Conservation (phyloP, 441 rosid species). For the Manihot esculenta region DNA sequence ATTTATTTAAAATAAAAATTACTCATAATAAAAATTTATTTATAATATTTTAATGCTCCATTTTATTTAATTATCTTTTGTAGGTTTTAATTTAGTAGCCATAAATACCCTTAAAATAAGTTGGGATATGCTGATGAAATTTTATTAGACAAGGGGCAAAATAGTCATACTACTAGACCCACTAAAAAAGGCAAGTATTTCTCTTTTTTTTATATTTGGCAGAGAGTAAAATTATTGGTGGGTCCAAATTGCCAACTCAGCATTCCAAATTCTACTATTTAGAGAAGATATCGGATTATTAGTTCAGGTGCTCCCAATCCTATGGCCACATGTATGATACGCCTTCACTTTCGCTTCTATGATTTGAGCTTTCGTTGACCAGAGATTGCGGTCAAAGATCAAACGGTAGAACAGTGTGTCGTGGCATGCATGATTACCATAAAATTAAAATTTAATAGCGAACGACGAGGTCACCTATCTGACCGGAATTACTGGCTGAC, state of each 20-base stretch:
- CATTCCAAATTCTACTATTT: slow-evolving; percentile 27
- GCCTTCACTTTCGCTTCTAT: slow-evolving; percentile 2
- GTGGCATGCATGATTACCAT: no score
- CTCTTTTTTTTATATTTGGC: neutral
- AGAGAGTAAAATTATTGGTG: slow-evolving; percentile 4
- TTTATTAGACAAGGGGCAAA: neutral
- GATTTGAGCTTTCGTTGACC: slow-evolving; percentile 15
- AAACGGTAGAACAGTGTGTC: neutral
- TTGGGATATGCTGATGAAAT: neutral
- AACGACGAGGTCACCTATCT: no score
- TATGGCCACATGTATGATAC: slow-evolving; percentile 22
- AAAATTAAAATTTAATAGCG: no score
- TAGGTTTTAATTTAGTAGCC: neutral
- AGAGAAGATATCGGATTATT: slow-evolving; percentile 25
- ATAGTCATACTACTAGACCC: slow-evolving; percentile 9
- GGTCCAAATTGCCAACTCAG: slow-evolving; percentile 29
- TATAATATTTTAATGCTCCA: no score
- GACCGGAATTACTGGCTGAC: neutral
- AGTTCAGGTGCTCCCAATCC: slow-evolving; percentile 25
- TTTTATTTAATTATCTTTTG: neutral
- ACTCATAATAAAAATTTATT: no score
- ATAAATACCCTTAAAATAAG: neutral
- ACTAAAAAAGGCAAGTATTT: neutral
- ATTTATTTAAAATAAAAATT: no score
- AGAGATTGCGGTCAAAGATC: neutral